Conservation (phyloP, 2,329 filamentous ascomycete genomes). For the Davidsoniella neocaledoniae region DNA sequence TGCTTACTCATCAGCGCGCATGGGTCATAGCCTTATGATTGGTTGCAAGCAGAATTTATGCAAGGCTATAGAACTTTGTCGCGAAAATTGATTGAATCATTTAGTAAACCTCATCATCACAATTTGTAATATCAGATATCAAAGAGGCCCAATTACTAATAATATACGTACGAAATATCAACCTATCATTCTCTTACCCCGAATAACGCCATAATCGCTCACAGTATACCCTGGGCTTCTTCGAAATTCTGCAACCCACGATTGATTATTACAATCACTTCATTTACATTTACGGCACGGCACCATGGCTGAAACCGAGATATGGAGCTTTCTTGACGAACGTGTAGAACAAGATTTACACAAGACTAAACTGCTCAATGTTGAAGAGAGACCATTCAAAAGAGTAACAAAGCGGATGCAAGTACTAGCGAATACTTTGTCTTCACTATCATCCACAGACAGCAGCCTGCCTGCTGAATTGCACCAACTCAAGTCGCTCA, state of each 20-base stretch:
- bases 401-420: slow-evolving; percentile 65
- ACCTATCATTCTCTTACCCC: too few species aligned
- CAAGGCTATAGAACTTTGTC: too few species aligned
- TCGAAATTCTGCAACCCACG: not conserved
- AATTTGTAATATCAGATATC: too few species aligned
- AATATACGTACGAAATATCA: too few species aligned
- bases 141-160: too few species aligned
- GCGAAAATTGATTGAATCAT: too few species aligned
- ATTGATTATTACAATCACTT: not conserved
- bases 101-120: too few species aligned
- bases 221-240: not conserved
- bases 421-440: slow-evolving; percentile 29
- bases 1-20: too few species aligned
- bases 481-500: slow-evolving; percentile 42
- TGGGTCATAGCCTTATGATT: too few species aligned
- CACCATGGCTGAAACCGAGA: slow-evolving; percentile 22
- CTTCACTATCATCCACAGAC: slow-evolving; percentile 44
- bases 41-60: too few species aligned
- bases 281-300: too few species aligned
- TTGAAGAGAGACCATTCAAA: slow-evolving; percentile 86
- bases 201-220: too few species aligned
- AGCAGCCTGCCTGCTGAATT: not conserved
- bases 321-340: slow-evolving; percentile 54
- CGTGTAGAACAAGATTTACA: slow-evolving; percentile 71
- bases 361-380: slow-evolving; percentile 68